Conservation (phyloP, 73 alveolate species). For the Blepharisma japonicum region DNA sequence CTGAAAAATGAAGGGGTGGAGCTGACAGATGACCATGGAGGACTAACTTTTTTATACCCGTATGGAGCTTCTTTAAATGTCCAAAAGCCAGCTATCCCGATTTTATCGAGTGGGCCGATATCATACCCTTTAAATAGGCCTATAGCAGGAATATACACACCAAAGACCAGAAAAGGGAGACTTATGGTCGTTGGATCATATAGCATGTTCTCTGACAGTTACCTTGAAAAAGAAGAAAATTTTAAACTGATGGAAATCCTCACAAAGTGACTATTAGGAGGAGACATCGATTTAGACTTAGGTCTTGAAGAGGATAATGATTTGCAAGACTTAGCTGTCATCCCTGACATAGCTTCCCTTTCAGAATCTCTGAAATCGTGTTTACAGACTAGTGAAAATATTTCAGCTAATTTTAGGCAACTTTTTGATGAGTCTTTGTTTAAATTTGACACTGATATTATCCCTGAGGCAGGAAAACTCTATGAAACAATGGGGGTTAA, state of each 20-base stretch:
- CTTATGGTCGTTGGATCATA: slow-evolving; percentile 53
- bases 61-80: slow-evolving; percentile 95
- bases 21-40: slow-evolving; percentile 70
- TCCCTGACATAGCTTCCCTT: slow-evolving; percentile 86
- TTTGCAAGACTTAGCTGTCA: slow-evolving; percentile 65
- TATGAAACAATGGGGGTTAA: slow-evolving; percentile 74
- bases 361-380: slow-evolving; percentile 83
- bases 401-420: slow-evolving; percentile 80
- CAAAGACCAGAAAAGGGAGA: slow-evolving; percentile 56
- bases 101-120: slow-evolving; percentile 89
- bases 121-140: slow-evolving; percentile 81
- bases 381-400: slow-evolving; percentile 84
- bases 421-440: slow-evolving; percentile 75
- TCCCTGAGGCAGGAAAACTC: slow-evolving; percentile 84
- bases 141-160: slow-evolving; percentile 2
- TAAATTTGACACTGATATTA: slow-evolving; percentile 82
- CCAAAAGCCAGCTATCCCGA: slow-evolving; percentile 77
- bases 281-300: slow-evolving; percentile 65
- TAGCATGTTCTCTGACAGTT: slow-evolving; percentile 48
- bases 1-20: slow-evolving; percentile 44
- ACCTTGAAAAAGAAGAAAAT: slow-evolving; percentile 53
- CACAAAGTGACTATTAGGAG: slow-evolving; percentile 71
- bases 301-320: slow-evolving; percentile 59
- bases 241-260: slow-evolving; percentile 74
- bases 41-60: slow-evolving; percentile 91